Base-by-base conservation (phyloP, 1,139 yeast genomes). In the Nakaseomyces delphensis region DNA sequence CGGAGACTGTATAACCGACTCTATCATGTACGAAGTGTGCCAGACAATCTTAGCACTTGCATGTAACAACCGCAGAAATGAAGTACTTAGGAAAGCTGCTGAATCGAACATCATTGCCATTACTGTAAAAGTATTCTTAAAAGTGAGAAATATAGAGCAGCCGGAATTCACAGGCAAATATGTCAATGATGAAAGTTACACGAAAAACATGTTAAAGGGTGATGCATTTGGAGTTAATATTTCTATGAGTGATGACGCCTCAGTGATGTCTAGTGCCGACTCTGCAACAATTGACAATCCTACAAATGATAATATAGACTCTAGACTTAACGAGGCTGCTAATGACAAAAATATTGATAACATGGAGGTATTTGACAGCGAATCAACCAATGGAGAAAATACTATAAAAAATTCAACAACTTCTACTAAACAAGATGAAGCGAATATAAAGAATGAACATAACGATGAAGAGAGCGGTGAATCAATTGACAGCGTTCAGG, bases 41-140 rank as follows among this genome's bases (percentile, higher is more conserved):
- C 96, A 91, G 55, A 87, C 96, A 0, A 86, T 96, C 47, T 72
- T 93, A 57, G 81, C 94, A 11, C 74, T 93, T 63, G 96, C 97
- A 1, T 86, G 95, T 58, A 94, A 91, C 60, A 85, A 87, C 65
- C 76, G 89, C 59, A 74, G 97, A 60, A 83, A 94, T 48, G 97
- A 91, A 54, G 85, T 89, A 11, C 71, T 93, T 46, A 71, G 98
- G 56, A 75, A 83, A 48, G 83, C 94, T 1, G 97, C 97, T 0
- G 97, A 91, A 56, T 76, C 83, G 70, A 77, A 96, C 0, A 76
- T 89, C 74, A 69, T 74, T 31, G 69, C 79, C 4, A 78, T 87
- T 42, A 79, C 91, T 1, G 73, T 79, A 35, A 71, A 77, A 42
- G 73, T 89, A 8, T 91, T 89, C 60, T 64, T 70, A 24, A 77